A percentile compares a stretch with the other conserved stretches of the same genome.
Conservation (phyloP, 495 filamentous ascomycete species). For the Apiosordaria backusii region DNA sequence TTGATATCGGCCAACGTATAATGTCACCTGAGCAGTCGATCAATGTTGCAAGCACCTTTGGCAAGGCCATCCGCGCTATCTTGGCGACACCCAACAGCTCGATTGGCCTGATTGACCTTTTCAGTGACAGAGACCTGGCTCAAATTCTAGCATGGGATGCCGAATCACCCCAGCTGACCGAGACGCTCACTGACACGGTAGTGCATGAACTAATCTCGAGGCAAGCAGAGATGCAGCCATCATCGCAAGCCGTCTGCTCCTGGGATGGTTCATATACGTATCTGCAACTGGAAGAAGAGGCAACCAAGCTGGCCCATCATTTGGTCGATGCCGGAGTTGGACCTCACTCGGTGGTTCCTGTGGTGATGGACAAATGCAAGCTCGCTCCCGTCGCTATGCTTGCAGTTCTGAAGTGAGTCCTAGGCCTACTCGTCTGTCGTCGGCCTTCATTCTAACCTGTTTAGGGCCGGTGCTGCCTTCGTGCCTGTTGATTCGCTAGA, state of each 20-base stretch:
- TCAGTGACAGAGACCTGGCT: constrained; percentile 41
- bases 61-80: constrained; percentile 42
- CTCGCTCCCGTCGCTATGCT: constrained; percentile 48
- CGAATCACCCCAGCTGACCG: constrained; percentile 20
- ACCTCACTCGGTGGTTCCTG: constrained; percentile 42
- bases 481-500: constrained; percentile 43
- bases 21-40: constrained; percentile 41
- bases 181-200: constrained; percentile 24
- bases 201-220: constrained; percentile 38
- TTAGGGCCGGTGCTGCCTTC: constrained; percentile 42
- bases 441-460: constrained; percentile 2
- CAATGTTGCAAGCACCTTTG: constrained; percentile 41
- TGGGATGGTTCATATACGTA: constrained; percentile 48
- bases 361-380: constrained; percentile 44
- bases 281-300: constrained; percentile 36
- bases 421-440: not conserved
- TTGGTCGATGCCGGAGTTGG: constrained; percentile 42
- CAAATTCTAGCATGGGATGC: constrained; percentile 43
- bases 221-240: constrained; percentile 33
- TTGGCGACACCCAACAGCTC: constrained; percentile 33
- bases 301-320: constrained; percentile 39
- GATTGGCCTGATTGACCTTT: constrained; percentile 42
- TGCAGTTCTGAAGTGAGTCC: constrained; percentile 43
- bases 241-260: constrained; percentile 41
- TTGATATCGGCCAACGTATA: constrained; percentile 44